Evolutionary conservation across 257 asterid genomes (phyloP).

Genomic region (Fraxinus quadrangulata): DNA sequence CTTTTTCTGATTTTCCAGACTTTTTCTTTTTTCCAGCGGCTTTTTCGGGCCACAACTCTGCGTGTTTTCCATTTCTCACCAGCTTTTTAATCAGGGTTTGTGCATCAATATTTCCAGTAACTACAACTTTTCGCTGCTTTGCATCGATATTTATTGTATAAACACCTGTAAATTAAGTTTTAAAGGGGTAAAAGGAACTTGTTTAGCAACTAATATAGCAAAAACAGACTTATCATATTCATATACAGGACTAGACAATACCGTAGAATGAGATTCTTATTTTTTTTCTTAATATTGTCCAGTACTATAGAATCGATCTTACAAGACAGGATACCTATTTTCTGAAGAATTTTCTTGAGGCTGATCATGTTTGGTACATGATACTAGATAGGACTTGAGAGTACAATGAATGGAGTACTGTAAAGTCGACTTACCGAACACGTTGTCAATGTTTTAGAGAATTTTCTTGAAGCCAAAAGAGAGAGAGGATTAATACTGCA

Average conservation of each 20-base stretch:
- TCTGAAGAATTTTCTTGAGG: too few relatives aligned
- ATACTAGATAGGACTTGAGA: too few relatives aligned
- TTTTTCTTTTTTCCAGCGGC: constrained; percentile 46
- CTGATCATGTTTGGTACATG: too few relatives aligned
- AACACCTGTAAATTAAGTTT: constrained; percentile 51
- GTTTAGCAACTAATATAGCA: not conserved
- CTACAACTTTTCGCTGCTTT: constrained; percentile 73
- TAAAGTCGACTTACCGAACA: too few relatives aligned
- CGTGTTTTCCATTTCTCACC: constrained; percentile 62
- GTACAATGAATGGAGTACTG: too few relatives aligned
- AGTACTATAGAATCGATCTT: too few relatives aligned
- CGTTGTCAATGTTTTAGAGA: not conserved
- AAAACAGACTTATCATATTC: not conserved
- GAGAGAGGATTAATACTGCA: not conserved
- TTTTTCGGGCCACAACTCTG: constrained; percentile 77
- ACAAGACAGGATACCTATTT: too few relatives aligned
- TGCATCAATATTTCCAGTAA: constrained; percentile 71
- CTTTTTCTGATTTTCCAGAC: constrained; percentile 32
- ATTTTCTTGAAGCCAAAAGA: not conserved
- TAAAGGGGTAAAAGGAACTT: not conserved
- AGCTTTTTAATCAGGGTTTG: constrained; percentile 63
- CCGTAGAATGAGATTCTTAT: too few relatives aligned
- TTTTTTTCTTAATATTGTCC: too few relatives aligned
- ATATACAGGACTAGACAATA: not conserved
- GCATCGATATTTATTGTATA: constrained; percentile 58